Percentiles rank a stretch among this genome's conserved stretches.
phyloP scores from a whole-genome alignment of 192 early-diverging fungal species.

The Rhizoclosmatium globosum region DNA sequence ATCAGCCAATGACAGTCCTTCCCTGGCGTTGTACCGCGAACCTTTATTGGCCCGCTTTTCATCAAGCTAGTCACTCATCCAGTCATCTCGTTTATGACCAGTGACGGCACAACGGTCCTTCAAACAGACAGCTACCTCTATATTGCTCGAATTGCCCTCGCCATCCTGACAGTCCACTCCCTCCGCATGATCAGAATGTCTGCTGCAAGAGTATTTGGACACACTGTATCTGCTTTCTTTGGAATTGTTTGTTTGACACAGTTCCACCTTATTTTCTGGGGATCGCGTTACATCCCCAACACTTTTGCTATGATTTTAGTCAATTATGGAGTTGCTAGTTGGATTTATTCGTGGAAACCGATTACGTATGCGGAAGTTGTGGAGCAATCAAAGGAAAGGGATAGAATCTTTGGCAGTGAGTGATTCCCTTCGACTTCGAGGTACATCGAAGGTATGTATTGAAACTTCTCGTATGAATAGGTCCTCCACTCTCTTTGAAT shows the following conservation, averaged over 20 bases:
- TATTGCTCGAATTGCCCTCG: conserved; percentile 16
- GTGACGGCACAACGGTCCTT: conserved; percentile 1
- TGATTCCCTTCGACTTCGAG: conserved; percentile 13
- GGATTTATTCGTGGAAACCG: conserved; percentile 26
- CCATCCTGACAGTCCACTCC: conserved; percentile 41
- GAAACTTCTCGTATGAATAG: background rate
- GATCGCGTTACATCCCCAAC: conserved; percentile 86
- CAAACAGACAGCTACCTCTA: conserved; percentile 12
- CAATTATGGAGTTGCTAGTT: conserved; percentile 37
- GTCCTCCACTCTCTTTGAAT: background rate
- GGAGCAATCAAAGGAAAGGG: conserved; percentile 2
- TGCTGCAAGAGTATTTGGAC: conserved; percentile 67
- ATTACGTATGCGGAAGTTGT: conserved; percentile 27
- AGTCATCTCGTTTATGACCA: conserved; percentile 5
- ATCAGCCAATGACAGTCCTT: conserved; percentile 49
- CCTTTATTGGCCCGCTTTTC: conserved; percentile 86
- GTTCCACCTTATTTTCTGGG: conserved; percentile 93
- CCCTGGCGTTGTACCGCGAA: conserved; percentile 95
- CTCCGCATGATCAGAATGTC: conserved; percentile 62
- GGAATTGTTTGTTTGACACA: conserved; percentile 68
- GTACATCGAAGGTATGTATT: background rate
- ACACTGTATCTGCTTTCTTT: conserved; percentile 56
- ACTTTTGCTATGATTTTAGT: conserved; percentile 80
- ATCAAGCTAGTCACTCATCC: conserved; percentile 47
- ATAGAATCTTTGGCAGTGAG: conserved; percentile 33